Evolutionary conservation across 1,284 basidiomycete genomes (phyloP).

Genomic region (Malassezia dermatis): DNA sequence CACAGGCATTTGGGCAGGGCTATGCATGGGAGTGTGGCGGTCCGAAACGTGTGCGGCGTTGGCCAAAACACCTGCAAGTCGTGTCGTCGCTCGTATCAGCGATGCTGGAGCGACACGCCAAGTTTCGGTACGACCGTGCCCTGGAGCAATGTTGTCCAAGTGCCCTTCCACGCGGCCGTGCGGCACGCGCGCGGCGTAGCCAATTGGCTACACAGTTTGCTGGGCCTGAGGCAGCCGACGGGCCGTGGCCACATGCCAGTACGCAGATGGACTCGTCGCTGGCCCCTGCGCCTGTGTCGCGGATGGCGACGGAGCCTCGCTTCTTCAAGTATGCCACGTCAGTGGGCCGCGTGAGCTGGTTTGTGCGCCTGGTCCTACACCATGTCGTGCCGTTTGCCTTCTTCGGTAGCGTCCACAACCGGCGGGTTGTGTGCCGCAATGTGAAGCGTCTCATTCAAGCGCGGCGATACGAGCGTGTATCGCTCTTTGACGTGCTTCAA

Average conservation of each 20-base stretch:
- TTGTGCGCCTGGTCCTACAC: slow-evolving; percentile 54
- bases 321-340: slow-evolving; percentile 64
- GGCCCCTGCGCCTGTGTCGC: background rate
- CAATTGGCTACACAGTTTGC: slow-evolving; percentile 59
- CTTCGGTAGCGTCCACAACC: slow-evolving; percentile 68
- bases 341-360: slow-evolving; percentile 53
- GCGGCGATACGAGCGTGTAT: slow-evolving; percentile 69
- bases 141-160: slow-evolving; percentile 62
- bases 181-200: slow-evolving; percentile 52
- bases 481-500: slow-evolving; percentile 70
- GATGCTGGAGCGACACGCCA: slow-evolving; percentile 60
- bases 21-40: background rate
- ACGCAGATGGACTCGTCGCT: background rate
- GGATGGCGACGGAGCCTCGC: slow-evolving; percentile 53
- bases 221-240: slow-evolving; percentile 12
- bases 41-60: slow-evolving; percentile 29
- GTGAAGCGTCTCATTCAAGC: slow-evolving; percentile 62
- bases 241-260: background rate
- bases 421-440: slow-evolving; percentile 56
- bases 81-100: slow-evolving; percentile 56
- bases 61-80: slow-evolving; percentile 59
- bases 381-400: slow-evolving; percentile 64
- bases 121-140: slow-evolving; percentile 62
- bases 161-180: slow-evolving; percentile 53
- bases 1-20: slow-evolving; percentile 1